Evolutionary conservation across 495 filamentous ascomycete genomes (phyloP).

Genomic region (Penicillium goetzii): DNA sequence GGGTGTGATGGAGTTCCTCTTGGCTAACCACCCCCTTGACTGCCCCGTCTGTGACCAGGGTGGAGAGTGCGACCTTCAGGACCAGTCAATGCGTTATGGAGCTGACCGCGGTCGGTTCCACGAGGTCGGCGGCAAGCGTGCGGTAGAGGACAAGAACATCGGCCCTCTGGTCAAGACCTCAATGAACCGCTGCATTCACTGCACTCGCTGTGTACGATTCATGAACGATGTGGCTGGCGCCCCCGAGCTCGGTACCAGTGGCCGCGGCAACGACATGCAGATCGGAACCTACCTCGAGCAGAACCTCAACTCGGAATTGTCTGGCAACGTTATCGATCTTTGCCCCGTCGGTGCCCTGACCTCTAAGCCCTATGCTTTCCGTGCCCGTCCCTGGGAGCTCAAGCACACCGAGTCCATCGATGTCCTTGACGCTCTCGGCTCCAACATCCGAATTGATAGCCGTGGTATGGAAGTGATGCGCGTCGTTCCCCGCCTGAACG

Average conservation of each 20-base stretch:
- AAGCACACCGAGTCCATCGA: constrained; percentile 93
- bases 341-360: constrained; percentile 96
- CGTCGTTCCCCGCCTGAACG: constrained; percentile 87
- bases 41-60: constrained; percentile 98
- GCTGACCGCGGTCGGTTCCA: constrained; percentile 96
- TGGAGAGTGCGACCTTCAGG: constrained; percentile 97
- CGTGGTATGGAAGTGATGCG: constrained; percentile 97
- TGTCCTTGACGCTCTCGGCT: constrained; percentile 89
- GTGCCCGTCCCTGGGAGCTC: constrained; percentile 93
- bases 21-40: constrained; percentile 96
- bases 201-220: constrained; percentile 95
- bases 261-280: constrained; percentile 94
- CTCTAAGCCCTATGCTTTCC: constrained; percentile 97
- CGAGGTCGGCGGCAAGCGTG: constrained; percentile 91
- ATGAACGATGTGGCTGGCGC: constrained; percentile 97
- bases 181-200: constrained; percentile 99
- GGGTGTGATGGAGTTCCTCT: constrained; percentile 97
- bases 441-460: constrained; percentile 90
- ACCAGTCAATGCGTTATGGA: constrained; percentile 98
- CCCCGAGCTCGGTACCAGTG: constrained; percentile 89
- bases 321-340: constrained; percentile 96
- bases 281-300: constrained; percentile 97
- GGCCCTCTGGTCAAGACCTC: constrained; percentile 98
- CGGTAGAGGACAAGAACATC: constrained; percentile 98
- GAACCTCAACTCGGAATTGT: constrained; percentile 89